Evolutionary conservation across 2,329 filamentous ascomycete genomes (phyloP).

Genomic region (Botrytis aclada): DNA sequence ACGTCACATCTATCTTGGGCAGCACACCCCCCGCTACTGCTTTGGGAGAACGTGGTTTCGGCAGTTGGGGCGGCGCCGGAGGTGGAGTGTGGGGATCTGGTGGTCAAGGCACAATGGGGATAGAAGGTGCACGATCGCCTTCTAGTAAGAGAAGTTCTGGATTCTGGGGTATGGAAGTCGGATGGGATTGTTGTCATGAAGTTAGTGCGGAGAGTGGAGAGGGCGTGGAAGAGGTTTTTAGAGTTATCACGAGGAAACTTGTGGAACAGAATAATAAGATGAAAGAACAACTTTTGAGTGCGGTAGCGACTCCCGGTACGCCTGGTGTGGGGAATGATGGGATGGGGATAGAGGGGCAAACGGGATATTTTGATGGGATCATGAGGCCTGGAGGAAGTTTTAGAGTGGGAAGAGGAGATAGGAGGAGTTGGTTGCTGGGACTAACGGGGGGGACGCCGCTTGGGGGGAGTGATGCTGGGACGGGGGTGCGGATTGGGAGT

Average conservation of each 20-base stretch:
- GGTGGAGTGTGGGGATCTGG: conserved; percentile 14
- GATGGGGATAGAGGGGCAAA: conserved; percentile 29
- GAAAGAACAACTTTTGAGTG: conserved; percentile 48
- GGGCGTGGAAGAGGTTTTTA: conserved; percentile 94
- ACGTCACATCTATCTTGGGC: conserved; percentile 70
- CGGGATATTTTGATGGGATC: conserved; percentile 45
- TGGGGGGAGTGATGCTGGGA: conserved; percentile 5
- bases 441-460: background rate
- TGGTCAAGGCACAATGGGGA: conserved; percentile 19
- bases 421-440: conserved; percentile 58
- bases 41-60: conserved; percentile 34
- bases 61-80: background rate
- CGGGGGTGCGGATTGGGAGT: background rate
- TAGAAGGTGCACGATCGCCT: conserved; percentile 57
- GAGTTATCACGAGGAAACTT: conserved; percentile 81
- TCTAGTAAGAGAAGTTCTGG: conserved; percentile 66
- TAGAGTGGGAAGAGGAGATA: conserved; percentile 54
- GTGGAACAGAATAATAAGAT: conserved; percentile 66
- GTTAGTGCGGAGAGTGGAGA: conserved; percentile 92
- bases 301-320: conserved; percentile 45
- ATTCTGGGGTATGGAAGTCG: conserved; percentile 88
- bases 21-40: conserved; percentile 67
- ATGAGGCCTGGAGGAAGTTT: conserved; percentile 55
- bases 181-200: conserved; percentile 97
- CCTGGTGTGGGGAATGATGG: conserved; percentile 33